Percentiles rank a stretch among this genome's conserved stretches.
Evolutionary conservation across 2,329 filamentous ascomycete species (phyloP).

Genomic region (Aspergillus bombycis): DNA sequence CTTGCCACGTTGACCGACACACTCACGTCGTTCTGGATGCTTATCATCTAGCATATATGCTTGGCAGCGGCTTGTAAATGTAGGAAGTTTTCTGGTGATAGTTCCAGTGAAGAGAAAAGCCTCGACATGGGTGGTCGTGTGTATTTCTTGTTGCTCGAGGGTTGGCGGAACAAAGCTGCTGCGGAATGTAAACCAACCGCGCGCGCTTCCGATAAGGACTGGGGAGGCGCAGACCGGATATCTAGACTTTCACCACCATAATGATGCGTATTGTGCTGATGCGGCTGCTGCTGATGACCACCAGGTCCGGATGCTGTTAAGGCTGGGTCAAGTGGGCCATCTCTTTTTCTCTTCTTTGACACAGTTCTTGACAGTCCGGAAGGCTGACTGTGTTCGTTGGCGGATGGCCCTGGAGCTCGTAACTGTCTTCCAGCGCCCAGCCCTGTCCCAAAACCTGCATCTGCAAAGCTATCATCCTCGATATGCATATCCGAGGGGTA

Average conservation of each 20-base stretch:
- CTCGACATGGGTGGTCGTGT: slow-evolving; percentile 62
- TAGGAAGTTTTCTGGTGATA: slow-evolving; percentile 60
- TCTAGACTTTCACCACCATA: slow-evolving; percentile 37
- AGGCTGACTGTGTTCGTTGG: slow-evolving; percentile 32
- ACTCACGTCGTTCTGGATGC: slow-evolving; percentile 59
- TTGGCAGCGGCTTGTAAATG: slow-evolving; percentile 60
- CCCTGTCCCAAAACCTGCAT: slow-evolving; percentile 35
- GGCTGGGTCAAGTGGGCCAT: slow-evolving; percentile 43
- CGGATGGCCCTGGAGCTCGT: slow-evolving; percentile 27
- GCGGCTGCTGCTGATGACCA: slow-evolving; percentile 25
- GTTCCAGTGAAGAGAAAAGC: slow-evolving; percentile 58
- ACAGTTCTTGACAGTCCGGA: slow-evolving; percentile 36
- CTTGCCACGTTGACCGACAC: slow-evolving; percentile 59
- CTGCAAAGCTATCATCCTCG: slow-evolving; percentile 43
- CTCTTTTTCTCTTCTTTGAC: slow-evolving; percentile 47
- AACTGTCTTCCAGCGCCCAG: slow-evolving; percentile 32
- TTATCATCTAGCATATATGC: slow-evolving; percentile 60
- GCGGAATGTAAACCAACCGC: slow-evolving; percentile 57
- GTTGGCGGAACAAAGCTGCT: slow-evolving; percentile 56
- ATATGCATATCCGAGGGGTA: slow-evolving; percentile 45
- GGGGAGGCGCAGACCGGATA: slow-evolving; percentile 42
- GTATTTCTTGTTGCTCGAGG: slow-evolving; percentile 57
- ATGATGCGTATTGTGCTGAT: slow-evolving; percentile 30
- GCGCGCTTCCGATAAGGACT: slow-evolving; percentile 48
- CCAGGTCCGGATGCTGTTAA: slow-evolving; percentile 28